Evolutionary conservation across 2,329 filamentous ascomycete species (phyloP).

Genomic region (Cordyceps militaris): DNA sequence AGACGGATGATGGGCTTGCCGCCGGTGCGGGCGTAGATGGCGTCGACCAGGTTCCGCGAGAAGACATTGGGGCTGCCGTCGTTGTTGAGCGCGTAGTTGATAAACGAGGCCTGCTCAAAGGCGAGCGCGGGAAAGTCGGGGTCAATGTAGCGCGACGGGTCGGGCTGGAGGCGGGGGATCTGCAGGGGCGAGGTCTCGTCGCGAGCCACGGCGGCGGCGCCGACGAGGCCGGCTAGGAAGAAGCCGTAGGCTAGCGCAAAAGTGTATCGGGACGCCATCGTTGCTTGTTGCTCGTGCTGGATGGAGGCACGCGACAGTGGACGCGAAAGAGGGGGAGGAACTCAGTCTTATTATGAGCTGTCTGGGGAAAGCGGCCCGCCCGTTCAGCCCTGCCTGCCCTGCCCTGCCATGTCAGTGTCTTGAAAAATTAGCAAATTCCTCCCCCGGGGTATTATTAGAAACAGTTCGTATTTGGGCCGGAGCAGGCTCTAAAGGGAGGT

Average conservation of each 20-base stretch:
- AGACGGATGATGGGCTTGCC: conserved; percentile 29
- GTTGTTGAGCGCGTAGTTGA: conserved; percentile 16
- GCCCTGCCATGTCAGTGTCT: too few species aligned
- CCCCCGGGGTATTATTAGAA: background rate
- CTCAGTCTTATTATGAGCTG: background rate
- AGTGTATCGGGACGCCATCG: background rate
- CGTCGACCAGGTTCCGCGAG: conserved; percentile 27
- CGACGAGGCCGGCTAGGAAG: background rate
- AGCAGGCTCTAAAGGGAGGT: background rate
- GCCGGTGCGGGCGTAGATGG: conserved; percentile 27
- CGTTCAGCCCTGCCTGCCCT: conserved; percentile 1
- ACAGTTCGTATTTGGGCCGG: conserved; percentile 4
- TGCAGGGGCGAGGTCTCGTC: background rate
- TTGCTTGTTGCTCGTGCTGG: background rate
- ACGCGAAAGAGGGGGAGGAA: background rate
- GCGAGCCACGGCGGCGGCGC: background rate
- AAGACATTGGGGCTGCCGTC: conserved; percentile 26
- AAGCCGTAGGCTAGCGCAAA: background rate
- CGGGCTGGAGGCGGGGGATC: background rate
- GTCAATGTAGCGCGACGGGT: conserved; percentile 4
- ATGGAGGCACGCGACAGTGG: background rate
- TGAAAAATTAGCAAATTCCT: background rate
- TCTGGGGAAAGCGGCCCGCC: background rate
- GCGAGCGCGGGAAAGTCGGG: conserved; percentile 4
- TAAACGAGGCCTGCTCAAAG: conserved; percentile 7